Percentiles rank a stretch among this genome's conserved stretches.
Conservation (phyloP, 1,284 basidiomycete species). For the Malassezia obtusa region DNA sequence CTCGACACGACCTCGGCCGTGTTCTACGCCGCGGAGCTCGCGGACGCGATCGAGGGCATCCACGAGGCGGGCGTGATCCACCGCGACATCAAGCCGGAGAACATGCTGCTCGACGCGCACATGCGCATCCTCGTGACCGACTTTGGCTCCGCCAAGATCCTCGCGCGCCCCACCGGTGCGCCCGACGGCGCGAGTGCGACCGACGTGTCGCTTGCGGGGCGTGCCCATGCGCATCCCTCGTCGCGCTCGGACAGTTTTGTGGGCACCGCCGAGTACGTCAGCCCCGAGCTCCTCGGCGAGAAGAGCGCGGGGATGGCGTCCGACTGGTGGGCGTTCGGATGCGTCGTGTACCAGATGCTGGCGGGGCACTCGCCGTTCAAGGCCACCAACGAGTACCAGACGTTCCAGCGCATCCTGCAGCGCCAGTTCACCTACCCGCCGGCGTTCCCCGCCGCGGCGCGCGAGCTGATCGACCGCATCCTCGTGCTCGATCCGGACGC, state of each 20-base stretch:
- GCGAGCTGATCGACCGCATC: constrained; percentile 50
- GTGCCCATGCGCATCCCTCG: constrained; percentile 6
- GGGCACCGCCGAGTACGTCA: constrained; percentile 90
- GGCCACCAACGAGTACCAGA: constrained; percentile 55
- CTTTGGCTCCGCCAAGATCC: constrained; percentile 45
- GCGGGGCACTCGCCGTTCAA: constrained; percentile 55
- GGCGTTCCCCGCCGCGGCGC: constrained; percentile 51
- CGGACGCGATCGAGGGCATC: constrained; percentile 37
- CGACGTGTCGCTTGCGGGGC: neutral
- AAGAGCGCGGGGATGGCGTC: constrained; percentile 54
- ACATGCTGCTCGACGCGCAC: constrained; percentile 36
- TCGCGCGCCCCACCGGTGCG: neutral
- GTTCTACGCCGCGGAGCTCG: constrained; percentile 41
- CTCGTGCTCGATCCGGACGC: constrained; percentile 45
- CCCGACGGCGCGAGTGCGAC: neutral
- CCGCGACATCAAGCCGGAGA: constrained; percentile 43
- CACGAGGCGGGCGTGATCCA: constrained; percentile 40
- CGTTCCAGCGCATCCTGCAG: constrained; percentile 55
- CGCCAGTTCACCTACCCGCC: constrained; percentile 52
- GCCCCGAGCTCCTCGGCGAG: constrained; percentile 72
- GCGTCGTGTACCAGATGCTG: constrained; percentile 54
- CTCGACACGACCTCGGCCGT: constrained; percentile 27
- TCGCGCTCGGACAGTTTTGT: constrained; percentile 61
- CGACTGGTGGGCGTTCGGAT: constrained; percentile 56
- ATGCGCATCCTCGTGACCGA: constrained; percentile 42